Percentiles rank a stretch among this genome's conserved stretches.
Conservation (phyloP, 768 basidiomycete genomes). For the Hygrophoropsis aurantiaca region DNA sequence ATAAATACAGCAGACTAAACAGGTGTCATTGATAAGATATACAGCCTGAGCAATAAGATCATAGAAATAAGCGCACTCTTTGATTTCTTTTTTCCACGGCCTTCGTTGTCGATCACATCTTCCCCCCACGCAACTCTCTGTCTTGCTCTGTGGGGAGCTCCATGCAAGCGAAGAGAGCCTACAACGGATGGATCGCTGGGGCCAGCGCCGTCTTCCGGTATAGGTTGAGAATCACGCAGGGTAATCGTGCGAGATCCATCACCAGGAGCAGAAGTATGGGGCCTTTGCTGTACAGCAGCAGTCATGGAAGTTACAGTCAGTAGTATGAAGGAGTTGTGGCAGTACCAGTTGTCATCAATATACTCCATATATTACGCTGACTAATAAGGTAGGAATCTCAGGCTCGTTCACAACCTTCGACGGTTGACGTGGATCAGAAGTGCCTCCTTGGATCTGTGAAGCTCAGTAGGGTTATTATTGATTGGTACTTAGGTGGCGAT, state of each 20-base stretch:
- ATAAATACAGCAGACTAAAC: slow-evolving; percentile 93
- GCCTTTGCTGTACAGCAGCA: slow-evolving; percentile 26
- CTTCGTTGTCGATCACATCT: slow-evolving; percentile 89
- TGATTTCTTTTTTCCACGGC: slow-evolving; percentile 84
- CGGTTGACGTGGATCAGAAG: no score
- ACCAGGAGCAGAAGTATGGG: slow-evolving; percentile 40
- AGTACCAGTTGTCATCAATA: no score
- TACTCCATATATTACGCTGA: no score
- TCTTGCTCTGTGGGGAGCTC: slow-evolving; percentile 41
- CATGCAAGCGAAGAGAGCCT: slow-evolving; percentile 63
- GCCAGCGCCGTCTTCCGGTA: slow-evolving; percentile 24
- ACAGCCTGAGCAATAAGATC: not conserved
- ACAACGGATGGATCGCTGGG: slow-evolving; percentile 24
- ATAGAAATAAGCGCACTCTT: slow-evolving; percentile 65
- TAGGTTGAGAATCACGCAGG: slow-evolving; percentile 37
- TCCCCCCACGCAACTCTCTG: slow-evolving; percentile 81
- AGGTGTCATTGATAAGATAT: not conserved
- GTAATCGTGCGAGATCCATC: slow-evolving; percentile 60
- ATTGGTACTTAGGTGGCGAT: no score
- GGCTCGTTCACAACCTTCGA: no score
- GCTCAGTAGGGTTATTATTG: no score
- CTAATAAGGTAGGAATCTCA: no score
- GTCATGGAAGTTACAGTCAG: slow-evolving; percentile 19
- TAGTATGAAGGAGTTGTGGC: no score
- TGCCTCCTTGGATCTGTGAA: no score